These are phyloP conservation scores for Camelina hispida DNA, from an alignment of 345 rosid species.

Conservation along the genomic window DNA sequence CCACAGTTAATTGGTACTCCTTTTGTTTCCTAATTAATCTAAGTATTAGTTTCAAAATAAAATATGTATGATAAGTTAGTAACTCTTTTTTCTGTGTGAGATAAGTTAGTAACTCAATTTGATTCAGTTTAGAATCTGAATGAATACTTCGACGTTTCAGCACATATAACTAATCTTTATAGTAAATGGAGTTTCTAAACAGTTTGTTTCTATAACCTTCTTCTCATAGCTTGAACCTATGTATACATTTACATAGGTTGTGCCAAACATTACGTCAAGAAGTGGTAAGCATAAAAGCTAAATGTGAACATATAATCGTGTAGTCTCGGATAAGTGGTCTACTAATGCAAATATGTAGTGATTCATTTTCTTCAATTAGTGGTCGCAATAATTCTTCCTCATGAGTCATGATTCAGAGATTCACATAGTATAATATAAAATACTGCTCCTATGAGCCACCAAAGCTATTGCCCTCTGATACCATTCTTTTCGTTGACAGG, in stretches of 20 bases:
- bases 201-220: not conserved
- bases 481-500: conserved; percentile 39
- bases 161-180: not conserved
- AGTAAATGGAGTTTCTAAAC: not conserved
- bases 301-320: conserved; percentile 17
- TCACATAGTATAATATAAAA: conserved; percentile 23
- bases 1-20: not conserved
- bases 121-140: not conserved
- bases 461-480: conserved; percentile 38
- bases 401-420: conserved; percentile 37
- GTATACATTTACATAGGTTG: not conserved
- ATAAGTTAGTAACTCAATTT: not conserved
- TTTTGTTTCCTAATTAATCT: too few relatives aligned
- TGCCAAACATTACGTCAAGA: conserved; percentile 21
- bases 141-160: not conserved
- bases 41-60: too few relatives aligned
- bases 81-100: too few relatives aligned
- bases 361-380: conserved; percentile 19
- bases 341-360: conserved; percentile 31
- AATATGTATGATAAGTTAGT: too few relatives aligned
- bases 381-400: conserved; percentile 38
- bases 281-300: conserved; percentile 22
- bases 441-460: conserved; percentile 32
- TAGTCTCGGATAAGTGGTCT: conserved; percentile 20
- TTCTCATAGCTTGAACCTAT: conserved; percentile 3